Evolutionary conservation across 352 stramenopile genomes (phyloP).

Genomic region (Pythium monospermum): DNA sequence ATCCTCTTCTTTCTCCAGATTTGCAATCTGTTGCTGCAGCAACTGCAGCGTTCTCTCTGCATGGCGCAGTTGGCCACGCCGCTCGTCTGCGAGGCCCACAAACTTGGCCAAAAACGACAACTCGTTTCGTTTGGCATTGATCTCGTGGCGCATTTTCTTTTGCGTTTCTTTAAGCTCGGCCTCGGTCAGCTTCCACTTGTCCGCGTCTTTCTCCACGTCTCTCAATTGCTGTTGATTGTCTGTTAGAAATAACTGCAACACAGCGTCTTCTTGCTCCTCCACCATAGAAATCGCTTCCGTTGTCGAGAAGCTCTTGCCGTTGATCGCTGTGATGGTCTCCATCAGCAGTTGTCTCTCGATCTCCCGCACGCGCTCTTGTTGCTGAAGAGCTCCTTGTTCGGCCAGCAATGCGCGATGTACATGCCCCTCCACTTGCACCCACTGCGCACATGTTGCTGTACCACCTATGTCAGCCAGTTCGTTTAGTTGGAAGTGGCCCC

Average conservation of each 20-base stretch:
- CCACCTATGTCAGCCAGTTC: conserved; percentile 1
- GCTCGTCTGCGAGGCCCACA: conserved; percentile 26
- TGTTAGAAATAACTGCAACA: conserved; percentile 27
- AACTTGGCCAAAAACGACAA: conserved; percentile 31
- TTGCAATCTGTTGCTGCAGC: conserved; percentile 34
- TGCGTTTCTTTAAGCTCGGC: conserved; percentile 42
- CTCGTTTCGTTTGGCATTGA: conserved; percentile 27
- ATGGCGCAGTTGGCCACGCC: conserved; percentile 30
- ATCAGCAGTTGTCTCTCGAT: conserved; percentile 27
- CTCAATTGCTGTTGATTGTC: conserved; percentile 19
- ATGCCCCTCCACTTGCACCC: conserved; percentile 7
- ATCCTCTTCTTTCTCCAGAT: conserved; percentile 4
- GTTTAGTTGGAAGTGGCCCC: conserved; percentile 23
- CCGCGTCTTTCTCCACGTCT: conserved; percentile 24
- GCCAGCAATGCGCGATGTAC: conserved; percentile 34
- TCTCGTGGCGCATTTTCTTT: conserved; percentile 40
- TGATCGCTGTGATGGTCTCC: conserved; percentile 27
- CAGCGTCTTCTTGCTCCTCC: conserved; percentile 23
- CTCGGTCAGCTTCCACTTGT: conserved; percentile 36
- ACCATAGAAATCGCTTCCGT: conserved; percentile 29
- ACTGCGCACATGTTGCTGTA: background rate
- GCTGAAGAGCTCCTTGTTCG: conserved; percentile 27
- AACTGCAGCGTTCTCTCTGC: conserved; percentile 37
- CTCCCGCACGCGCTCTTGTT: conserved; percentile 36
- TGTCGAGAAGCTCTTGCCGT: conserved; percentile 20